Evolutionary conservation across 495 filamentous ascomycete genomes (phyloP), one percentile per base, ranked within the genome.

Genomic region (Penicillium ucsense): DNA sequence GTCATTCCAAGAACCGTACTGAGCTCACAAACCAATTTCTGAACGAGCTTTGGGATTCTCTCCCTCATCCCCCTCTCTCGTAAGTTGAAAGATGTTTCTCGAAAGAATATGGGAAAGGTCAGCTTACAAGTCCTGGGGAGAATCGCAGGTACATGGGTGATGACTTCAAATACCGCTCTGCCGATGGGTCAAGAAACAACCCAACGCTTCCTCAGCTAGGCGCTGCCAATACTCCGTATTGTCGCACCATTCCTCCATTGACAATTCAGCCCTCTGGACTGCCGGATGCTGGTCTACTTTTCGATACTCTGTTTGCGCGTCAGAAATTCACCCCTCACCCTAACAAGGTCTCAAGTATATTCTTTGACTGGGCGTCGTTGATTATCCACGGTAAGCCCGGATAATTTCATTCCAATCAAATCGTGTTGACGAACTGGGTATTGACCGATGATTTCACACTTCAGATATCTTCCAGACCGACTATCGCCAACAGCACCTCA

Each of bases 1-100:
- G 70, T 33, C 59, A 75, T 49, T 88, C 84, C 6, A 81, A 80
- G 57, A 72, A 71, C 47, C 69, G 84, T 6, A 62, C 57, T 8
- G 78, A 85, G 50, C 70, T 90, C 45, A 89, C 82, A 29, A 83
- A 85, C 53, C 60, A 63, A 20, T 86, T 90, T 63, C 62, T 90
- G 45, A 74, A 79, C 44, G 75, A 84, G 63, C 77, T 89, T 0
- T 90, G 84, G 83, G 64, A 78, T 47, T 77, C 77, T 3, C 52
- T 75, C 50, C 71, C 72, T 31, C 73, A 77, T 54, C 74, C 75
- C 12, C 72, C 74, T 33, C 65, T 76, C 46, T 72, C 69, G 68
- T 73, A 62, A 70, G 70, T 35, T 37, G 0, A 11, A 20, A 20
- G 20, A 20, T 20, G 20, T 20, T 39, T 4, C 7, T 5, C 11